phyloP scores from a whole-genome alignment of 148 eudicot genomes.

The Rhododendron kiyosumense region DNA sequence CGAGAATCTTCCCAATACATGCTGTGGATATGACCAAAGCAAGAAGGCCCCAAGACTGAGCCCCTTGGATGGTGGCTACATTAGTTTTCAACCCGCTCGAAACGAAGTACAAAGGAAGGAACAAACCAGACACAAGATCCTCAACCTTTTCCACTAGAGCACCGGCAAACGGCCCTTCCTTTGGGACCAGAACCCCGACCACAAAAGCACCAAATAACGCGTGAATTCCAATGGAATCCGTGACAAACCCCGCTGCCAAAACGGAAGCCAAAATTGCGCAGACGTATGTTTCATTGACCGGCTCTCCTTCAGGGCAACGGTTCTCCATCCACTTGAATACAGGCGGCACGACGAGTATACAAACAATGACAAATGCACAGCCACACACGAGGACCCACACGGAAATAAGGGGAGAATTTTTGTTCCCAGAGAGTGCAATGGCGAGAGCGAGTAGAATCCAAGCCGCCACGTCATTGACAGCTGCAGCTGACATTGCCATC shows the following conservation, averaged over 20 bases:
- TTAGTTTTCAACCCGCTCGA: conserved; percentile 38
- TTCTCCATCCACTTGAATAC: conserved; percentile 28
- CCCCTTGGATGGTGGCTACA: conserved; percentile 25
- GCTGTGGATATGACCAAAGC: conserved; percentile 30
- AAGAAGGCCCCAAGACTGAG: conserved; percentile 32
- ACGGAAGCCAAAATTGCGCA: conserved; percentile 27
- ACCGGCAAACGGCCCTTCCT: conserved; percentile 33
- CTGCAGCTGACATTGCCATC: conserved; percentile 44
- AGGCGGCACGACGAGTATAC: conserved; percentile 14
- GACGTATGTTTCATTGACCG: conserved; percentile 25
- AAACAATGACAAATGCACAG: conserved; percentile 18
- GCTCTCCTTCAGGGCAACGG: conserved; percentile 25
- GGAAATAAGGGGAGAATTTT: conserved; percentile 22
- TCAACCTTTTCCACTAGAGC: conserved; percentile 32
- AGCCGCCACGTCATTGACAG: conserved; percentile 43
- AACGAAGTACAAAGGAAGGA: conserved; percentile 35
- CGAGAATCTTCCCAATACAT: conserved; percentile 29
- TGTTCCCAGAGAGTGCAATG: conserved; percentile 31
- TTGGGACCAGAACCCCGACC: conserved; percentile 37
- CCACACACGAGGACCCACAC: conserved; percentile 43
- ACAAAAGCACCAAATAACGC: conserved; percentile 47
- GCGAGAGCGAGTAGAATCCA: conserved; percentile 49
- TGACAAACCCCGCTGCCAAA: conserved; percentile 34
- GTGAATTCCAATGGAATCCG: conserved; percentile 47
- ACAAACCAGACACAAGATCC: conserved; percentile 35